phyloP scores from a whole-genome alignment of 306 rosid species.

The Inga laurina region DNA sequence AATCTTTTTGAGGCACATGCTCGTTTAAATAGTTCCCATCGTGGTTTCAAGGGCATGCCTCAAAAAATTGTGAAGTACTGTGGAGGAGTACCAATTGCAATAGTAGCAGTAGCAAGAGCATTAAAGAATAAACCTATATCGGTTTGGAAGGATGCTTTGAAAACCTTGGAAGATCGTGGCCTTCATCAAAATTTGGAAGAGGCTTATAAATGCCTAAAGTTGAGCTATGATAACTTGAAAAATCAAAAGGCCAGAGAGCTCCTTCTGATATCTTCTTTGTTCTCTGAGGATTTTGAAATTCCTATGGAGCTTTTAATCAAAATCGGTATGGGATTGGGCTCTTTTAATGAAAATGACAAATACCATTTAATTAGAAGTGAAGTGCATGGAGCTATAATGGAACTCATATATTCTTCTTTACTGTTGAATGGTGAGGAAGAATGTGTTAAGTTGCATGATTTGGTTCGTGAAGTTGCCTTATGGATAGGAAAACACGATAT shows the following conservation, averaged over 20 bases:
- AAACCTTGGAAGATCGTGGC: background rate
- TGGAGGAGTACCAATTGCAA: conserved; percentile 21
- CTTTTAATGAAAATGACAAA: background rate
- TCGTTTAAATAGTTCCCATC: background rate
- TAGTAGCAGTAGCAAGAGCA: conserved; percentile 2
- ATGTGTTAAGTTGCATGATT: conserved; percentile 32
- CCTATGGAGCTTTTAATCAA: background rate
- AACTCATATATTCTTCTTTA: conserved; percentile 23
- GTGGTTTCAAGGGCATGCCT: background rate
- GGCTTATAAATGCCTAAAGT: conserved; percentile 9
- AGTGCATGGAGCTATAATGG: background rate
- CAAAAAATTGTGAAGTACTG: background rate
- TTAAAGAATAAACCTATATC: background rate
- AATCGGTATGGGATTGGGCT: background rate
- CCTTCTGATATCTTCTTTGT: conserved; percentile 20
- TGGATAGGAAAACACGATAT: background rate
- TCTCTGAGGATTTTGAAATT: conserved; percentile 24
- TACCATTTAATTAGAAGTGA: background rate
- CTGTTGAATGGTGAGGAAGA: background rate
- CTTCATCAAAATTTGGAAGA: background rate
- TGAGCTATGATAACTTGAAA: conserved; percentile 29
- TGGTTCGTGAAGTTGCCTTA: conserved; percentile 17
- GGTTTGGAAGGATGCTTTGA: conserved; percentile 6
- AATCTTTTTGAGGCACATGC: background rate
- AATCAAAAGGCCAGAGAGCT: background rate